Conservation (phyloP, 2,329 filamentous ascomycete genomes). For the Penicillium sclerotiorum region DNA sequence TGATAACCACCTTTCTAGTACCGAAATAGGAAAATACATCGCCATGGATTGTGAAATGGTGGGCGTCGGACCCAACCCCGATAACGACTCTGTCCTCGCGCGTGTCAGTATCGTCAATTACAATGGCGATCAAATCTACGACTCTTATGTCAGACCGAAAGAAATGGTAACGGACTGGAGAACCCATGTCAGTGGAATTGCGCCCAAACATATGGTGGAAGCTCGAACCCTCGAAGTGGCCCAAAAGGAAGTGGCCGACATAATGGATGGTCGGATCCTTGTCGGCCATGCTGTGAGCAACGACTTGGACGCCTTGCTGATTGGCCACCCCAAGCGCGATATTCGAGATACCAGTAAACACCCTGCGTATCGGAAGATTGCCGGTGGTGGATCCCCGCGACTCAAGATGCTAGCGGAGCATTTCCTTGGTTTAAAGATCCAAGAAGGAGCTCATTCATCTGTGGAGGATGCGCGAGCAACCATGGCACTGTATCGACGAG, state of each 20-base stretch:
- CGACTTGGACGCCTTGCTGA: conserved; percentile 70
- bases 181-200: conserved; percentile 81
- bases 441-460: conserved; percentile 62
- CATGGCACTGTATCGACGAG: conserved; percentile 82
- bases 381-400: conserved; percentile 53
- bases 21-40: conserved; percentile 84
- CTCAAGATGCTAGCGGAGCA: conserved; percentile 59
- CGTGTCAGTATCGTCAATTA: conserved; percentile 91
- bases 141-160: conserved; percentile 82
- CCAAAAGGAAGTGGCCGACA: conserved; percentile 68
- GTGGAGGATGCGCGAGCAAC: conserved; percentile 81
- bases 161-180: conserved; percentile 87
- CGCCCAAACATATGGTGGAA: conserved; percentile 68
- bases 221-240: conserved; percentile 76
- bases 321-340: conserved; percentile 77
- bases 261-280: conserved; percentile 72
- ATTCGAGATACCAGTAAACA: conserved; percentile 84
- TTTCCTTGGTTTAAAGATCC: conserved; percentile 61
- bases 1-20: conserved; percentile 43
- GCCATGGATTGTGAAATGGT: conserved; percentile 99
- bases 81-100: conserved; percentile 74
- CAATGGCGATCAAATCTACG: conserved; percentile 88
- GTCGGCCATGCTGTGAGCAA: conserved; percentile 85
- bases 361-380: conserved; percentile 68
- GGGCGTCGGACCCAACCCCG: conserved; percentile 67